These are phyloP conservation scores for Cicer pinnatifidum DNA, from an alignment of 306 rosid genomes.

Conservation along the genomic window DNA sequence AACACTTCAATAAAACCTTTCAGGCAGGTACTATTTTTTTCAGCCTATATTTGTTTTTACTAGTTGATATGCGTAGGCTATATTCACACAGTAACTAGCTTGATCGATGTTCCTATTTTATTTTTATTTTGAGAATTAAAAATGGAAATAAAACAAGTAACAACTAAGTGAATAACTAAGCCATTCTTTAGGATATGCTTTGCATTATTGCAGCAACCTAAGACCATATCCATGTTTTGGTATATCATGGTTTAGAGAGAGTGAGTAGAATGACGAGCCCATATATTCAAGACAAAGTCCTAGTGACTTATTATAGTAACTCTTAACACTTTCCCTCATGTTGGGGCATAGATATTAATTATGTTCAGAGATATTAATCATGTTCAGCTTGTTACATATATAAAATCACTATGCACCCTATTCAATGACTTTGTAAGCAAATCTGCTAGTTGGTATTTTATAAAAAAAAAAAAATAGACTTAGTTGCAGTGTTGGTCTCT, in stretches of 20 bases:
- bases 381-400: conserved; percentile 2
- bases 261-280: neutral
- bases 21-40: conserved; percentile 72
- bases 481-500: too few species aligned
- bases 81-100: neutral
- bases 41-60: conserved; percentile 7
- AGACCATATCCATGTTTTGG: conserved; percentile 1
- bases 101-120: neutral
- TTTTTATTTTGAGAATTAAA: neutral
- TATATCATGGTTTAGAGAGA: conserved; percentile 10
- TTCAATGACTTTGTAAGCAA: conserved; percentile 1
- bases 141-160: neutral
- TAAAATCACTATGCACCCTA: neutral
- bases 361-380: conserved; percentile 5
- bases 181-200: conserved; percentile 8
- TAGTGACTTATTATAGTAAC: neutral
- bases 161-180: neutral
- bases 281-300: neutral
- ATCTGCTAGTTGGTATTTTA: neutral
- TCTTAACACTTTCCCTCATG: neutral
- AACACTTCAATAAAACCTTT: conserved; percentile 52
- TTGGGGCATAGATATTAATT: neutral
- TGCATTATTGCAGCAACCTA: neutral
- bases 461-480: too few species aligned
- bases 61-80: neutral